Base-by-base conservation (phyloP, 2,329 filamentous ascomycete genomes). In the Akanthomyces uredinophilus region DNA sequence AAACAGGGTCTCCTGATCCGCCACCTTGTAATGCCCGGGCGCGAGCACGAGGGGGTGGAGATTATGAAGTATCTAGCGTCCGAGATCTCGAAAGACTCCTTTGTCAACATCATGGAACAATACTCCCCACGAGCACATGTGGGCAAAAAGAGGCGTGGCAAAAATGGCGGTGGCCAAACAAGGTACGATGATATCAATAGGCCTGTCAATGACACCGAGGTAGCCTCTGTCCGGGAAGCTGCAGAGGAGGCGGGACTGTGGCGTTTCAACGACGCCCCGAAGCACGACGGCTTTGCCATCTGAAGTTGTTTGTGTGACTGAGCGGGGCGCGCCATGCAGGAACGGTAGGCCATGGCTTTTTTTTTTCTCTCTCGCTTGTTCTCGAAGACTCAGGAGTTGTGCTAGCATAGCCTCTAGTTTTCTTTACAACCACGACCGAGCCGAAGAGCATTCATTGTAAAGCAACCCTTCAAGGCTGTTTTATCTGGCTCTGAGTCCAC, bases 61-160 rank as follows among this genome's bases (percentile, higher is more conserved):
- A 95, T 96, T 64, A 88, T 96, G 79, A 80, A 77, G 64, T 96
- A 90, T 81, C 78, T 96, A 18, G 91, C 90, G 0, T 78, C 83
- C 32, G 84, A 92, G 58, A 81, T 96, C 2, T 91, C 88, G 4
- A 81, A 78, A 61, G 90, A 95, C 72, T 80, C 89, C 49, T 94
- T 93, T 73, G 83, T 95, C 64, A 88, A 96, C 71, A 87, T 96
- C 66, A 95, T 95, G 91, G 91, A 96, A 74, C 91, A 96, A 74
- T 95, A 95, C 70, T 87, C 86, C 65, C 91, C 91, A 0, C 84
- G 89, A 65, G 91, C 90, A 0, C 87, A 96, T 72, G 91, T 96
- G 1, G 91, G 91, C 4, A 94, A 92, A 76, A 77, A 79, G 60
- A 84, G 77, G 67, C 66, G 69, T 39, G 61, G 55, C 16, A 73